A percentile compares a stretch with the other conserved stretches of the same genome.
Conservation (phyloP, 2,329 filamentous ascomycete species). For the Aspergillus texensis region DNA sequence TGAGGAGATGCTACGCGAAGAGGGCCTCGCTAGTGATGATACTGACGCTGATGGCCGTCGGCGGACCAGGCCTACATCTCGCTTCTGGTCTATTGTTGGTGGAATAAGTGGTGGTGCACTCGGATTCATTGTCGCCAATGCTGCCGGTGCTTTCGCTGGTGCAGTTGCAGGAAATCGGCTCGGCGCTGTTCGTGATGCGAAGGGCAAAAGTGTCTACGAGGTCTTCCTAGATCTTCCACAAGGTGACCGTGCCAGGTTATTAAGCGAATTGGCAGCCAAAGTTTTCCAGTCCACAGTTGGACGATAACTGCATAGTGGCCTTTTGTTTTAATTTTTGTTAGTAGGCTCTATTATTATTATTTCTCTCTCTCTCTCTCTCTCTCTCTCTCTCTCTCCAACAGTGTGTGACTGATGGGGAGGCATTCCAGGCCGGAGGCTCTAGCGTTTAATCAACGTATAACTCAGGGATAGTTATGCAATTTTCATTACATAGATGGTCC, state of each 20-base stretch:
- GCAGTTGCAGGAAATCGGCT: slow-evolving; percentile 89
- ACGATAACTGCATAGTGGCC: slow-evolving; percentile 12
- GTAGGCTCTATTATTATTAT: too few relatives aligned
- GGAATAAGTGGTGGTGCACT: slow-evolving; percentile 85
- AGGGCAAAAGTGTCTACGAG: slow-evolving; percentile 90
- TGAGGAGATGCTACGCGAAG: slow-evolving; percentile 85
- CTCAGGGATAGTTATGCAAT: too few relatives aligned
- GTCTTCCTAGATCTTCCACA: slow-evolving; percentile 88
- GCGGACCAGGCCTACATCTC: slow-evolving; percentile 58
- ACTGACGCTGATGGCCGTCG: slow-evolving; percentile 53
- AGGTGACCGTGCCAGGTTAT: slow-evolving; percentile 74
- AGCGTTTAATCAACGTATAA: too few relatives aligned
- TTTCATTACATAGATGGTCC: too few relatives aligned
- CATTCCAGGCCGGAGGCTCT: too few relatives aligned
- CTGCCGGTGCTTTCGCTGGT: slow-evolving; percentile 84
- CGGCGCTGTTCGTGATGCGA: slow-evolving; percentile 86
- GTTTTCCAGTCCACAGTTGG: slow-evolving; percentile 64
- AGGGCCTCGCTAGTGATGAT: slow-evolving; percentile 74
- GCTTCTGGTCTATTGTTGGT: slow-evolving; percentile 86
- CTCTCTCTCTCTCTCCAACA: too few relatives aligned
- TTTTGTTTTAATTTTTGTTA: background rate
- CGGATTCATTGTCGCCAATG: slow-evolving; percentile 93
- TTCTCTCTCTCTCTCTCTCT: too few relatives aligned
- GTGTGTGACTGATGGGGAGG: too few relatives aligned
- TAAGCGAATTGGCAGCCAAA: slow-evolving; percentile 82